These are phyloP conservation scores for Leccinum subtestaceum DNA, from an alignment of 768 basidiomycete genomes.

Conservation along the genomic window DNA sequence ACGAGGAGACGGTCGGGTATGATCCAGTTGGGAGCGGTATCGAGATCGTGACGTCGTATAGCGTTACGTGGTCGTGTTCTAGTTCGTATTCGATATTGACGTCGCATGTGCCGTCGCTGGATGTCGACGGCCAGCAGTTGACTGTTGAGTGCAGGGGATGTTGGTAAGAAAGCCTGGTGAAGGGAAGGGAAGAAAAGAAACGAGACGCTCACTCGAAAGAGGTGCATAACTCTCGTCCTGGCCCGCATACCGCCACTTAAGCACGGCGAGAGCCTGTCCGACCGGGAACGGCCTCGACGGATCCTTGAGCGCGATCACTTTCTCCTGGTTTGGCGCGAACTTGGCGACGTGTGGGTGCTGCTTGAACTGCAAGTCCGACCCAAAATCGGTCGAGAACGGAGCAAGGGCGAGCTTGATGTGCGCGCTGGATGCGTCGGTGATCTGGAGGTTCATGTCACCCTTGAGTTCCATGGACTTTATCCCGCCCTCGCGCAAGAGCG, in stretches of 20 bases:
- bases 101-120: slow-evolving; percentile 89
- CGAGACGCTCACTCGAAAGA: slow-evolving; percentile 66
- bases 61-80: slow-evolving; percentile 74
- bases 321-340: slow-evolving; percentile 64
- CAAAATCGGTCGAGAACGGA: slow-evolving; percentile 54
- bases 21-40: slow-evolving; percentile 72
- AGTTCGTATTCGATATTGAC: slow-evolving; percentile 98
- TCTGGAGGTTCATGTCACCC: slow-evolving; percentile 91
- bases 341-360: slow-evolving; percentile 95
- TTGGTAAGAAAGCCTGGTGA: no score
- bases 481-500: slow-evolving; percentile 88
- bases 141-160: slow-evolving; percentile 37
- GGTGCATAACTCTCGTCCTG: slow-evolving; percentile 93
- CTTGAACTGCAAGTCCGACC: slow-evolving; percentile 85
- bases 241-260: slow-evolving; percentile 91
- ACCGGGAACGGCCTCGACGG: slow-evolving; percentile 81
- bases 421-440: slow-evolving; percentile 71
- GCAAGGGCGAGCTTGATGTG: slow-evolving; percentile 69
- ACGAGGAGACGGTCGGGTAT: slow-evolving; percentile 66
- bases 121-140: slow-evolving; percentile 95
- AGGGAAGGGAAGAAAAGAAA: neutral
- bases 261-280: slow-evolving; percentile 78
- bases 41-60: slow-evolving; percentile 84
- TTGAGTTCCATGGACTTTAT: slow-evolving; percentile 87
- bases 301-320: slow-evolving; percentile 84